Evolutionary conservation across 805 yeast species (phyloP), one percentile per base, ranked within the genome.

Genomic region (Metschnikowia gelsemii): DNA sequence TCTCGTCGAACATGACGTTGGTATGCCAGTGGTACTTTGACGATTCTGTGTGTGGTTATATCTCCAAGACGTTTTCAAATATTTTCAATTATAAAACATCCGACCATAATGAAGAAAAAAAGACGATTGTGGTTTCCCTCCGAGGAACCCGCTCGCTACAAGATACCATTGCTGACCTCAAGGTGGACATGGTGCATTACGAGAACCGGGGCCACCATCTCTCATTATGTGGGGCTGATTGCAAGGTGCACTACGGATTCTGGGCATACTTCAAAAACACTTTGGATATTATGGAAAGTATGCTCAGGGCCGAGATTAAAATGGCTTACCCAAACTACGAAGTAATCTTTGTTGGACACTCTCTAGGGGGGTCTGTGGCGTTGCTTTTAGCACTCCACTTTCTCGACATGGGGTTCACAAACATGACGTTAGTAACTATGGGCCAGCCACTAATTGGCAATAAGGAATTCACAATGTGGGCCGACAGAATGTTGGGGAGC

Each of bases 381-480:
- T 48, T 66, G 11, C 51, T 72, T 2, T 45, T 71, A 9, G 65
- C 65, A 5, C 51, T 70, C 12, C 64, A 68, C 40, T 64, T 59
- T 38, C 50, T 64, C 8, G 69, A 64, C 43, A 44, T 59, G 38
- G 71, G 72, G 2, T 62, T 51, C 40, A 56, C 61, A 13, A 55
- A 57, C 17, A 35, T 62, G 28, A 55, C 59, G 0, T 33, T 72
- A 28, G 61, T 69, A 4, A 70, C 76, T 1, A 60, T 70, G 67
- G 77, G 76, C 2, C 75, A 64, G 51, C 77, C 77, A 0, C 55
- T 68, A 17, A 43, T 68, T 5, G 77, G 76, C 2, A 71, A 72
- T 47, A 43, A 51, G 13, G 53, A 52, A n/a, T 69, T 72, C 40
- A 60, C 62, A 1, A 35, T 47, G 3, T 71, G 72, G 70, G 61